A percentile compares a stretch with the other conserved stretches of the same genome.
These are phyloP conservation scores for Penicillium mononematosum DNA, from an alignment of 495 filamentous ascomycete species.

Conservation along the genomic window DNA sequence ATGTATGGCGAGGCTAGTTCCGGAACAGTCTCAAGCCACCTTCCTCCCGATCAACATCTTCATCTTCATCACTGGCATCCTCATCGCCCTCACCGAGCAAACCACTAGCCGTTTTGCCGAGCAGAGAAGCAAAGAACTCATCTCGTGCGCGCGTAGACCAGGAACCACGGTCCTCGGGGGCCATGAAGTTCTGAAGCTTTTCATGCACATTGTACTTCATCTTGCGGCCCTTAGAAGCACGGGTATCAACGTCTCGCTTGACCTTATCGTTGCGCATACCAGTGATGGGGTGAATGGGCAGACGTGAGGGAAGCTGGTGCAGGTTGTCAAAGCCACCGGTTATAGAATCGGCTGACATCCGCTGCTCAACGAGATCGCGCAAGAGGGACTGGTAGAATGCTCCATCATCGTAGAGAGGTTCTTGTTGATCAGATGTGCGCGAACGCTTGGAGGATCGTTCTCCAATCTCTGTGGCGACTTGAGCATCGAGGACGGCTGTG, in stretches of 20 bases:
- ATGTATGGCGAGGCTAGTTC: conserved; percentile 29
- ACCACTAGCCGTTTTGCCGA: conserved; percentile 69
- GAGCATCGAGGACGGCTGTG: conserved; percentile 68
- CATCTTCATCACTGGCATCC: conserved; percentile 51
- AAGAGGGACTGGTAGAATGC: conserved; percentile 90
- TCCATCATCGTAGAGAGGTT: conserved; percentile 80
- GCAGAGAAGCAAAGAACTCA: conserved; percentile 83
- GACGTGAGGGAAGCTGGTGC: conserved; percentile 36
- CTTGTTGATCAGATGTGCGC: conserved; percentile 20
- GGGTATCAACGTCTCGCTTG: conserved; percentile 82
- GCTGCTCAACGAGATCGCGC: conserved; percentile 87
- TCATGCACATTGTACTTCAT: conserved; percentile 91
- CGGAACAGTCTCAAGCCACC: conserved; percentile 76
- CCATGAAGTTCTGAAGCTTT: conserved; percentile 98
- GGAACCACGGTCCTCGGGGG: conserved; percentile 71
- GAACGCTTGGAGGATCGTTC: conserved; percentile 64
- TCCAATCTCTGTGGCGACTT: conserved; percentile 63
- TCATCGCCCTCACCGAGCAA: conserved; percentile 68
- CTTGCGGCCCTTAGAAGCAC: conserved; percentile 93
- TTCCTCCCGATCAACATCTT: conserved; percentile 56
- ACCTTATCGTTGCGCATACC: conserved; percentile 80
- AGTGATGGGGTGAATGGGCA: conserved; percentile 45
- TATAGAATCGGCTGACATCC: conserved; percentile 54
- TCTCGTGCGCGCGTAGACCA: conserved; percentile 80
- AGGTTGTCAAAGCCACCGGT: conserved; percentile 45